Evolutionary conservation across 106 monocot genomes (phyloP), one percentile per base, ranked within the genome.

Genomic region (Platanthera guangdongensis): DNA sequence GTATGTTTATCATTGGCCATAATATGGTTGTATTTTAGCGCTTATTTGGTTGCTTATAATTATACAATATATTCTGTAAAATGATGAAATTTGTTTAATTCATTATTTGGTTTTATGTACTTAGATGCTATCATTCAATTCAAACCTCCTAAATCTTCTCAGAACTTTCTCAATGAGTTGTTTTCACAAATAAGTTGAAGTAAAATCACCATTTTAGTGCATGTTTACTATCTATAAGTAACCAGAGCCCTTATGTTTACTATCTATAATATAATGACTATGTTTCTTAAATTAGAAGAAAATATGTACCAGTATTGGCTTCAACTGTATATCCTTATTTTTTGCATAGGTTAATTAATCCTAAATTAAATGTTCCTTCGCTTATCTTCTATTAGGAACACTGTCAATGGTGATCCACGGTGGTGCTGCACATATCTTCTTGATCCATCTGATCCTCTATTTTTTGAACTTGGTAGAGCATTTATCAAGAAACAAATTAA

Each of bases 361-460:
- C 4, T 25, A 65, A 32, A 32, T 10, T 9, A 3, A 19, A 47
- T 50, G 51, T 19, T 72, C 19, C 72, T 72, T 72, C 9, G 21
- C 19, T 72, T 51, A 72, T 72, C 49, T 51, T 72, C 51, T 72
- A 50, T 72, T 80, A 96, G 95, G 97, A 97, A 97, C 62, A 94
- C 93, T 72, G 91, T 97, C 47, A 76, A 88, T 83, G 94, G 91
- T 68, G 88, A 97, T 84, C 86, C 80, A 60, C 89, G 89, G 8
- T 97, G 93, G 93, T 97, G 97, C 79, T 97, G 91, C 73, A 97
- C 97, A 57, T 97, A 86, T 82, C 97, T 97, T 80, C 89, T 97
- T 77, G 91, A 90, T 83, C 97, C 97, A 73, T 80, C 89, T 52
- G 97, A 97, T 83, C 82, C 91, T 57, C 84, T 97, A 81, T 97